A percentile compares a stretch with the other conserved stretches of the same genome.
These are phyloP conservation scores for Alternaria brassicicola DNA, from an alignment of 2,329 filamentous ascomycete species.

Conservation along the genomic window DNA sequence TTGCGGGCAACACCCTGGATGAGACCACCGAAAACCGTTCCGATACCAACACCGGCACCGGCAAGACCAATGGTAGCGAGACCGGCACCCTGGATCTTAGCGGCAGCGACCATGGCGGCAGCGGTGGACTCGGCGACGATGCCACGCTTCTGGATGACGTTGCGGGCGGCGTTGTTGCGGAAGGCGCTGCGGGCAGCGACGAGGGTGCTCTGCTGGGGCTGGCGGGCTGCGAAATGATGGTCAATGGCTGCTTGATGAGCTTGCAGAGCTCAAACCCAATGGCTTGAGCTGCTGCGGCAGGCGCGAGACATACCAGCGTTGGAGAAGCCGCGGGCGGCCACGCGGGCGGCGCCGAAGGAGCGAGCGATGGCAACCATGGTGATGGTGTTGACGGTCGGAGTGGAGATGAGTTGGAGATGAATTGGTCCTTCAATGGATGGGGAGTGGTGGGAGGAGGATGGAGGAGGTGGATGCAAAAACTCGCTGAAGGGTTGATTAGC, in stretches of 20 bases:
- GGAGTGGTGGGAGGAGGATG: slow-evolving; percentile 34
- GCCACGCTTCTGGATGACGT: slow-evolving; percentile 50
- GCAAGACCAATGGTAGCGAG: slow-evolving; percentile 86
- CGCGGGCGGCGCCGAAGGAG: slow-evolving; percentile 49
- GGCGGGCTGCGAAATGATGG: slow-evolving; percentile 40
- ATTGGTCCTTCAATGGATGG: slow-evolving; percentile 46
- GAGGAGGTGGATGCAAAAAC: slow-evolving; percentile 33
- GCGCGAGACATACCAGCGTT: slow-evolving; percentile 48
- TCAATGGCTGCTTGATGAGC: slow-evolving; percentile 43
- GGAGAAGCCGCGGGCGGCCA: slow-evolving; percentile 50
- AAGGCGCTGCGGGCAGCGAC: slow-evolving; percentile 50
- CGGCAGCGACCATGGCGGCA: slow-evolving; percentile 52
- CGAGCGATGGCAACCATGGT: slow-evolving; percentile 51
- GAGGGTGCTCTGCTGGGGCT: slow-evolving; percentile 47
- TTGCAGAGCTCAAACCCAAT: slow-evolving; percentile 35
- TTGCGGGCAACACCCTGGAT: slow-evolving; percentile 90
- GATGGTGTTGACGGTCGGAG: slow-evolving; percentile 43
- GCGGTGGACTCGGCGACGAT: slow-evolving; percentile 52
- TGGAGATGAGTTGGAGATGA: slow-evolving; percentile 50
- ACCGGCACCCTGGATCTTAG: slow-evolving; percentile 53
- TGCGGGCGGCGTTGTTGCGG: slow-evolving; percentile 50
- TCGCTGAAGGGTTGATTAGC: slow-evolving; percentile 28
- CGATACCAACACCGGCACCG: slow-evolving; percentile 93
- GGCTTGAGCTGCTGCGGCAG: slow-evolving; percentile 40
- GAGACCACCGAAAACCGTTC: slow-evolving; percentile 90